These are phyloP conservation scores for Soucietia sequanensis DNA, from an alignment of 805 yeast genomes.

Conservation along the genomic window DNA sequence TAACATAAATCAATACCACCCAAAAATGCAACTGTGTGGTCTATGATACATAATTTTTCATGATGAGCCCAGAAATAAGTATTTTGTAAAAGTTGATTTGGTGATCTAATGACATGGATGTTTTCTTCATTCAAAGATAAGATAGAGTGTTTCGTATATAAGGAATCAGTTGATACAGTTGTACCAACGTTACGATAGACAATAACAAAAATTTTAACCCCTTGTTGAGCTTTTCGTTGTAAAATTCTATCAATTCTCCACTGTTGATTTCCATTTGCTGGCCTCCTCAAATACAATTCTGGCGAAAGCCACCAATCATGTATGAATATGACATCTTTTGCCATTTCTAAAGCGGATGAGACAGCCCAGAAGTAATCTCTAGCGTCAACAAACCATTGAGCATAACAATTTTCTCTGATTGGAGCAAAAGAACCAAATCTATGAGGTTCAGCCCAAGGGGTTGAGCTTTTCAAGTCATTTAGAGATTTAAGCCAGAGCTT, in stretches of 20 bases:
- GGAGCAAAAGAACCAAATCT: slow-evolving; percentile 94
- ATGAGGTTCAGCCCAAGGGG: slow-evolving; percentile 71
- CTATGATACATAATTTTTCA: slow-evolving; percentile 85
- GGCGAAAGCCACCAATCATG: slow-evolving; percentile 99
- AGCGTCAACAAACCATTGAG: slow-evolving; percentile 97
- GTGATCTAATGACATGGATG: slow-evolving; percentile 88
- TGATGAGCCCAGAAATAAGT: slow-evolving; percentile 99
- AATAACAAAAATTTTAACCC: slow-evolving; percentile 89
- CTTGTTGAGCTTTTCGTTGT: slow-evolving; percentile 88
- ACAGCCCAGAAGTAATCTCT: slow-evolving; percentile 97
- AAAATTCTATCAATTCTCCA: slow-evolving; percentile 88
- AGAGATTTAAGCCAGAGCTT: slow-evolving; percentile 76
- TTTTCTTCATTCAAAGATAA: slow-evolving; percentile 77
- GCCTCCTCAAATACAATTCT: slow-evolving; percentile 87
- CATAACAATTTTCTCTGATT: slow-evolving; percentile 75
- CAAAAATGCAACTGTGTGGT: slow-evolving; percentile 81
- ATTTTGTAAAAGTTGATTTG: slow-evolving; percentile 89
- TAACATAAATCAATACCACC: slow-evolving; percentile 97
- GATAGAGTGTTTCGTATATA: slow-evolving; percentile 91
- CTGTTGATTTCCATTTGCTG: slow-evolving; percentile 92
- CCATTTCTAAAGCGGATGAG: slow-evolving; percentile 88
- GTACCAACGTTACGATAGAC: slow-evolving; percentile 92
- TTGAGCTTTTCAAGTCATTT: slow-evolving; percentile 59
- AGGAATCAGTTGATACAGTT: slow-evolving; percentile 89
- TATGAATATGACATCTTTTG: slow-evolving; percentile 87